Percentiles rank a stretch among this genome's conserved stretches.
phyloP scores from a whole-genome alignment of 495 filamentous ascomycete species.

The Hypoxylon lienhwacheense region DNA sequence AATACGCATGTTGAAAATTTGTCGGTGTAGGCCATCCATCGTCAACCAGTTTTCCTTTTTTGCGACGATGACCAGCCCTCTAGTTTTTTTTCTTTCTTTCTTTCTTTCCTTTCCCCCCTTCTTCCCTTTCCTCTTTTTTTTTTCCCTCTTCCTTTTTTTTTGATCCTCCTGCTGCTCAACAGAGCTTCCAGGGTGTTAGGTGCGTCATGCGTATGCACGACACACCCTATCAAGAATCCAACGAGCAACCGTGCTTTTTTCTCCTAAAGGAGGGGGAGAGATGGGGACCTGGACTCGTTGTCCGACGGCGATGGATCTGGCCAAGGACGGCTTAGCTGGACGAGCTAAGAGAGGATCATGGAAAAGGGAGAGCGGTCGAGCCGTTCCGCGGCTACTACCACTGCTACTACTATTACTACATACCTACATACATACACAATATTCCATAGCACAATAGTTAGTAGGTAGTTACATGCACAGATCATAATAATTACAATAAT shows the following conservation, averaged over 20 bases:
- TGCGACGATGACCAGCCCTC: constrained; percentile 16
- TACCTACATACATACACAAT: no score
- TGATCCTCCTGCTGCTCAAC: no score
- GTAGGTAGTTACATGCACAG: no score
- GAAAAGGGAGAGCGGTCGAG: constrained; percentile 11
- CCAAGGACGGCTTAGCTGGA: constrained; percentile 18
- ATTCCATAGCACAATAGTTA: no score
- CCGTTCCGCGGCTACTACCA: constrained; percentile 28
- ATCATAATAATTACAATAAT: no score
- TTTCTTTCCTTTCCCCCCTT: no score
- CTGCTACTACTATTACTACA: no score
- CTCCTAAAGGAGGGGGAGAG: constrained; percentile 4
- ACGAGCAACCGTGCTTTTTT: constrained; percentile 9
- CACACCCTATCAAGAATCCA: constrained; percentile 24
- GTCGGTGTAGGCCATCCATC: constrained; percentile 35
- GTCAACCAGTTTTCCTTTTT: constrained; percentile 17
- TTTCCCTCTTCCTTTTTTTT: no score
- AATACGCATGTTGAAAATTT: constrained; percentile 26
- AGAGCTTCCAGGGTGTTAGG: constrained; percentile 16
- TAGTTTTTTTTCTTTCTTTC: constrained; percentile 17
- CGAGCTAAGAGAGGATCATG: neutral
- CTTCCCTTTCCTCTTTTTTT: no score
- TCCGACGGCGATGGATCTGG: constrained; percentile 24
- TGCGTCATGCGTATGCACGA: constrained; percentile 24
- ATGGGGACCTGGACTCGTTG: constrained; percentile 23